phyloP scores from a whole-genome alignment of 2,329 filamentous ascomycete species.

The Talaromyces amestolkiae region DNA sequence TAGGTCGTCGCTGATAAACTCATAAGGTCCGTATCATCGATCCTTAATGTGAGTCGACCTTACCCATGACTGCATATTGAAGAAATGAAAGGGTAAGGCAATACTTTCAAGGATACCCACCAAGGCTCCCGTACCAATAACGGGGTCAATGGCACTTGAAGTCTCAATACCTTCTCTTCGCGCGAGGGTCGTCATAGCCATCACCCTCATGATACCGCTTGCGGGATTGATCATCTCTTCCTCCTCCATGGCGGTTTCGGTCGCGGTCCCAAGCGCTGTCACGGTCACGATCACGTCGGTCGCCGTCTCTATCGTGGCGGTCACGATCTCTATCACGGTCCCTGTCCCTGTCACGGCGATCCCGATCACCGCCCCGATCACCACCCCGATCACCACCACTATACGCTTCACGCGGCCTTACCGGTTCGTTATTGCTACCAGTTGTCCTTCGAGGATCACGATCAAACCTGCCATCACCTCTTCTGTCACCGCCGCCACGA shows the following conservation, averaged over 20 bases:
- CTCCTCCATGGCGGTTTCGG: conserved; percentile 46
- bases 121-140: conserved; percentile 31
- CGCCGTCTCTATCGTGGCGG: conserved; percentile 54
- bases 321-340: conserved; percentile 33
- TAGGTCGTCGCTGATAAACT: not conserved
- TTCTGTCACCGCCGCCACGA: conserved; percentile 45
- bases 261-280: conserved; percentile 54
- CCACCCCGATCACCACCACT: conserved; percentile 43
- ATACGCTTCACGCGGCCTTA: conserved; percentile 66
- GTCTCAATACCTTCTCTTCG: conserved; percentile 58
- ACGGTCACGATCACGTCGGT: conserved; percentile 58
- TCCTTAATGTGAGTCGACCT: conserved; percentile 33
- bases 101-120: conserved; percentile 44
- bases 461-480: conserved; percentile 46
- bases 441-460: conserved; percentile 58
- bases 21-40: conserved; percentile 17
- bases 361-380: conserved; percentile 39
- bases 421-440: conserved; percentile 80
- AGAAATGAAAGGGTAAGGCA: conserved; percentile 27
- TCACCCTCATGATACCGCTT: conserved; percentile 74
- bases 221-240: conserved; percentile 56
- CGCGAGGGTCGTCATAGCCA: conserved; percentile 71
- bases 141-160: conserved; percentile 5
- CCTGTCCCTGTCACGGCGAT: conserved; percentile 23
- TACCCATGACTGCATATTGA: conserved; percentile 34